Evolutionary conservation across 441 rosid species (phyloP), one percentile per base, ranked within the genome.

Genomic region (California macrophylla): DNA sequence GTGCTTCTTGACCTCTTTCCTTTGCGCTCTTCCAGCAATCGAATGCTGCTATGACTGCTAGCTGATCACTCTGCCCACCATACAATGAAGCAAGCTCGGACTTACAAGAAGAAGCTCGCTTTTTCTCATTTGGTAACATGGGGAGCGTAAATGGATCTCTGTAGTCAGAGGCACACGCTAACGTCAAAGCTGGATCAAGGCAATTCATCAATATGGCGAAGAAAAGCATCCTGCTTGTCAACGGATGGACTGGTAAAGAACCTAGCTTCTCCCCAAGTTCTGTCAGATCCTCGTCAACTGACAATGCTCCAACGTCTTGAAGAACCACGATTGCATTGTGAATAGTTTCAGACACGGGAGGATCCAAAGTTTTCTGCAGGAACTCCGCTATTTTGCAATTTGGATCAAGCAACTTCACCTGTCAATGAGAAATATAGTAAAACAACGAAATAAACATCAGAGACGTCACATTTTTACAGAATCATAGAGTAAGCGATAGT

Each of bases 401-500:
- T 66, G 95, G 96, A 76, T 95, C 86, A 26, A 95, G 85, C 82
- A 95, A 76, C 85, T 95, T 95, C 75, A 92, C 96, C 98, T 95
- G 80, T 69, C 68, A 66, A 78, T 45, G 68, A 5, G 54, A 54
- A 73, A 72, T 9, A 62, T 69, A 65, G 67, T 54, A 34, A 47
- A 68, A 65, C 64, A 76, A 68, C 52, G 71, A 71, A 66, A 64
- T 20, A 23, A 69, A 52, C 67, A 72, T 66, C 60, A 63, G 56
- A 70, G 36, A 67, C 40, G 60, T 36, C 24, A 40, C 26, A 34
- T 10, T 25, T 24, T 36, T 64, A 52, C 20, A 28, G 8, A 40
- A 38, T 38, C 12, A 28, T 32, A 32, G 36, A 32, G 36, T n/a
- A n/a, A n/a, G n/a, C n/a, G n/a, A n/a, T n/a, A 32, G 36, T 2